Evolutionary conservation across 202 grass and related monocot species (phyloP).

Genomic region (Cymbopogon flexuosus): DNA sequence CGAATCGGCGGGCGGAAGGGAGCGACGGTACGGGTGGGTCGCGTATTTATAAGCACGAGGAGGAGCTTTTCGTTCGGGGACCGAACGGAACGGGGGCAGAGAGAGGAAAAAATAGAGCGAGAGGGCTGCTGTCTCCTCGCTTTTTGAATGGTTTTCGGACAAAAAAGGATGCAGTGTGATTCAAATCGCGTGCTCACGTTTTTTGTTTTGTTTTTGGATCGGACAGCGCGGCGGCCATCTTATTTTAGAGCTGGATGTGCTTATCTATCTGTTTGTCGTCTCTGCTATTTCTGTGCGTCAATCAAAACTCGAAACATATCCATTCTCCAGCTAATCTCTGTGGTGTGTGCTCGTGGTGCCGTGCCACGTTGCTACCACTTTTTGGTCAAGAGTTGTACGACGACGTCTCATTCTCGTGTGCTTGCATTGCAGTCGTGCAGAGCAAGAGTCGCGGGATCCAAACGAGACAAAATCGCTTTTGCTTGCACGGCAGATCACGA

Average conservation of each 20-base stretch:
- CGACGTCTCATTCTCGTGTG: neutral
- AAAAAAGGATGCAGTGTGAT: neutral
- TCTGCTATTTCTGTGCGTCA: neutral
- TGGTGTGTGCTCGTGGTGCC: neutral
- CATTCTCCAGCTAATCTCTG: neutral
- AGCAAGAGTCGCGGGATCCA: neutral
- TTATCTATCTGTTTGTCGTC: neutral
- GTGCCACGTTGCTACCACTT: neutral
- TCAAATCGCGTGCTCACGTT: neutral
- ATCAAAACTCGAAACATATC: neutral
- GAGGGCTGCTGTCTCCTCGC: neutral
- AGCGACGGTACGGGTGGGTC: neutral
- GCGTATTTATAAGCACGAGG: slow-evolving; percentile 8
- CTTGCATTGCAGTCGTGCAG: too few species aligned
- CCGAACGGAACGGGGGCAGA: too few species aligned
- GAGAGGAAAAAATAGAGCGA: neutral
- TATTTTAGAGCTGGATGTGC: neutral
- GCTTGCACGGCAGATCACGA: neutral
- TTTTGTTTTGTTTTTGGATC: neutral
- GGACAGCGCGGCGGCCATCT: neutral
- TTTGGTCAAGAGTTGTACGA: neutral
- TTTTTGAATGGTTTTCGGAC: neutral
- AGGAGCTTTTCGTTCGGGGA: neutral
- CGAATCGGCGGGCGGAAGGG: neutral
- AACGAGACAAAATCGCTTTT: neutral